Evolutionary conservation across 306 rosid species (phyloP).

Genomic region (Delonix regia): DNA sequence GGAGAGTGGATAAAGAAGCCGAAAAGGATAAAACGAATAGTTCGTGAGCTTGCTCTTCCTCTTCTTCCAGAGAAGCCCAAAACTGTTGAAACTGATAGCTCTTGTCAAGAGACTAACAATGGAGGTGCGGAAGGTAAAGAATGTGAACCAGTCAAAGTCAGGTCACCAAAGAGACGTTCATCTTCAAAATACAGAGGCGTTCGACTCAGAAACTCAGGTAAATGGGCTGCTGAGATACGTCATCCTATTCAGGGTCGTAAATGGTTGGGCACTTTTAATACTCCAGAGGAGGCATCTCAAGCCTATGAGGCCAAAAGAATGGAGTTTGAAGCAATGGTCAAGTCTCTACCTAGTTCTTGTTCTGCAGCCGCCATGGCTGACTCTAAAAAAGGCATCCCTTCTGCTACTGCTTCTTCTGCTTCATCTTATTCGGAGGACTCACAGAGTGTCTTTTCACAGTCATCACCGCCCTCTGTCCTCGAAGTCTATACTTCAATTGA

Average conservation of each 20-base stretch:
- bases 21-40: constrained; percentile 32
- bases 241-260: constrained; percentile 64
- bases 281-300: constrained; percentile 73
- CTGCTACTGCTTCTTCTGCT: background rate
- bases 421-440: constrained; percentile 43
- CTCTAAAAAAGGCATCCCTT: constrained; percentile 29
- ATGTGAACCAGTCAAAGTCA: constrained; percentile 26
- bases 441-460: constrained; percentile 43
- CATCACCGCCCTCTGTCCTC: constrained; percentile 66
- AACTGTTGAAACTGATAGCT: constrained; percentile 22
- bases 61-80: background rate
- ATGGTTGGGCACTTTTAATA: constrained; percentile 84
- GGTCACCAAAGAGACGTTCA: constrained; percentile 24
- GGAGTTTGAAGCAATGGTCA: constrained; percentile 47
- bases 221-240: constrained; percentile 97
- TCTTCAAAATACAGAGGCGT: constrained; percentile 69
- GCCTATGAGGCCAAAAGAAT: constrained; percentile 66
- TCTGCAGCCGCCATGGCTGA: background rate
- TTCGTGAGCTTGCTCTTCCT: constrained; percentile 50
- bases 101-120: constrained; percentile 35
- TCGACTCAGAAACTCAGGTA: constrained; percentile 81
- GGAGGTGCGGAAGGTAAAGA: background rate
- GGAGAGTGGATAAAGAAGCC: background rate
- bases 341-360: constrained; percentile 18
- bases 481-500: constrained; percentile 51